phyloP scores from a whole-genome alignment of 1,284 basidiomycete species.

The Melampsora americana region DNA sequence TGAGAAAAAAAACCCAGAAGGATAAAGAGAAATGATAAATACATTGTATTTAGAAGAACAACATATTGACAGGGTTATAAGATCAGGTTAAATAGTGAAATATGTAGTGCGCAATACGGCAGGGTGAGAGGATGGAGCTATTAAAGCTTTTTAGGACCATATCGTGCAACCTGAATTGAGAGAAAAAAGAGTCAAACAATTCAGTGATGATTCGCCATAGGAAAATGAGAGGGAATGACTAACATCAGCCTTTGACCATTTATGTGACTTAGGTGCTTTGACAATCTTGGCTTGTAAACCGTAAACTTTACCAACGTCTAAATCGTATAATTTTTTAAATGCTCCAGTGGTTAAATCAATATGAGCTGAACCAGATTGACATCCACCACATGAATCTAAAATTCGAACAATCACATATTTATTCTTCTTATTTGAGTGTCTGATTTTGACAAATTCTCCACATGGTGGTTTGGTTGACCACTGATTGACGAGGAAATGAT shows the following conservation, averaged over 20 bases:
- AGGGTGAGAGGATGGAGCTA: not conserved
- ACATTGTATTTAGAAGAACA: not conserved
- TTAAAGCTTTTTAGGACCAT: not conserved
- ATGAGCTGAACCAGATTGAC: not conserved
- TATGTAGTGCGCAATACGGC: no score
- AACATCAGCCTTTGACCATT: not conserved
- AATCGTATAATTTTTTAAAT: slow-evolving; percentile 23
- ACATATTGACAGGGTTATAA: not conserved
- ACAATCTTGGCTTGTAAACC: slow-evolving; percentile 25
- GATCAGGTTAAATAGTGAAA: no score
- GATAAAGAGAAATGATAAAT: not conserved
- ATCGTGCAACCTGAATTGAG: not conserved
- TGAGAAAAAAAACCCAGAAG: not conserved
- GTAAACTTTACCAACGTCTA: slow-evolving; percentile 26
- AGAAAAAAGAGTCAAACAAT: slow-evolving; percentile 1
- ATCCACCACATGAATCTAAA: slow-evolving; percentile 24
- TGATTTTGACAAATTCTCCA: slow-evolving; percentile 28
- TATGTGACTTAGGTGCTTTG: not conserved
- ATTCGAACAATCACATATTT: slow-evolving; percentile 28
- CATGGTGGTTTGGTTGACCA: slow-evolving; percentile 32
- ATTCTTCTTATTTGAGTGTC: not conserved
- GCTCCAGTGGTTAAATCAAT: slow-evolving; percentile 30
- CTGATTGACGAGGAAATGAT: no score
- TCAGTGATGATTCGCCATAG: not conserved
- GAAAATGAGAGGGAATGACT: slow-evolving; percentile 1